Percentiles rank a stretch among this genome's conserved stretches.
Evolutionary conservation across 163 green algal species (phyloP).

Genomic region (Coccomyxa subellipsoidea): DNA sequence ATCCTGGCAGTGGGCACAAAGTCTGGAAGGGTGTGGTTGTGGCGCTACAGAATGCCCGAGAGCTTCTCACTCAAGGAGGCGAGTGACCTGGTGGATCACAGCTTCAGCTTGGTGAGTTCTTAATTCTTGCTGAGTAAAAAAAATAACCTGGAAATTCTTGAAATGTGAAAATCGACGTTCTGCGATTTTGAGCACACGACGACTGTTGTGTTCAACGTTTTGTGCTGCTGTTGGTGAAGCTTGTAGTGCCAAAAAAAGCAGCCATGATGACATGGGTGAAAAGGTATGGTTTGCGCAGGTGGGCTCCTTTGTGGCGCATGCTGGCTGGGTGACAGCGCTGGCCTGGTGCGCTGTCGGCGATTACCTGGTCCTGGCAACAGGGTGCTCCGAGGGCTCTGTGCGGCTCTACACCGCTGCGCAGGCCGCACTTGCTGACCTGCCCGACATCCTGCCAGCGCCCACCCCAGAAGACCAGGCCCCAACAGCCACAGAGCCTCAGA

Average conservation of each 20-base stretch:
- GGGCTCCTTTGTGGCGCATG: background rate
- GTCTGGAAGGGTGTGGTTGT: background rate
- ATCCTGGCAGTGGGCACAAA: background rate
- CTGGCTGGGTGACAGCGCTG: background rate
- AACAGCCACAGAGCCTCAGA: background rate
- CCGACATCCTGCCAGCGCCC: background rate
- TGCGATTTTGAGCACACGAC: no score
- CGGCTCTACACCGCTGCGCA: background rate
- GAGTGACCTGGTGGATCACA: background rate
- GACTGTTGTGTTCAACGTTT: no score
- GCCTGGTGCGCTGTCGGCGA: background rate
- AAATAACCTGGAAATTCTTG: no score
- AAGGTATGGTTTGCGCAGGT: background rate
- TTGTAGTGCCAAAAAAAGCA: no score
- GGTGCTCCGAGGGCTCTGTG: slow-evolving; percentile 5
- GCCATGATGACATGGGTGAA: no score
- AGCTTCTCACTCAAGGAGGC: background rate
- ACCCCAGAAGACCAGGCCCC: background rate
- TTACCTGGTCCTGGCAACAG: background rate
- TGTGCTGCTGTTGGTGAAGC: no score
- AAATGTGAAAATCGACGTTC: no score
- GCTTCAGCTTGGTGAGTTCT: background rate
- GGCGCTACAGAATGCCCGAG: background rate
- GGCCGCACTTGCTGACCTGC: background rate
- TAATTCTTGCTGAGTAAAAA: no score